These are phyloP conservation scores for Lycium ferocissimum DNA, from an alignment of 257 asterid species.

Conservation along the genomic window DNA sequence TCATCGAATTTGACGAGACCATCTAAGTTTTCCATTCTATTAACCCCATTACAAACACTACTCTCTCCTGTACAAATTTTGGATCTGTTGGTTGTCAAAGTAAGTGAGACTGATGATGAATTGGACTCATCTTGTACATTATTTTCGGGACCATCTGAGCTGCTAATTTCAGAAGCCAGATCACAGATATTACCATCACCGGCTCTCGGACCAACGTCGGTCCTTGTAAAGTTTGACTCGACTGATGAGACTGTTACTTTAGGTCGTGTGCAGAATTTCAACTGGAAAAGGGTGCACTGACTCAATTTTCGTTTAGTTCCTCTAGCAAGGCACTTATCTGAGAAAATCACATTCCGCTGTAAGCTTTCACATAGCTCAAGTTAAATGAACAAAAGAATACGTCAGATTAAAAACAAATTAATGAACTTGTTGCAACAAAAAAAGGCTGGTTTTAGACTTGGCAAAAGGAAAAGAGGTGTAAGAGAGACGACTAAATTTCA, in stretches of 20 bases:
- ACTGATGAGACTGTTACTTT: constrained; percentile 44
- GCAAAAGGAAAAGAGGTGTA: not conserved
- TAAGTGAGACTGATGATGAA: constrained; percentile 27
- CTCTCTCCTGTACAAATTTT: constrained; percentile 3
- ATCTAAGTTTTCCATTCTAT: constrained; percentile 34
- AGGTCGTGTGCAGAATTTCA: constrained; percentile 66
- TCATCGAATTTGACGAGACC: constrained; percentile 38
- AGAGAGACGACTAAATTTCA: not conserved
- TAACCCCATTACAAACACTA: constrained; percentile 31
- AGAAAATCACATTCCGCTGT: constrained; percentile 36
- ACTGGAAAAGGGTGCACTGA: constrained; percentile 80
- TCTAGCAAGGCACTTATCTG: constrained; percentile 80
- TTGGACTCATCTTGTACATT: constrained; percentile 23
- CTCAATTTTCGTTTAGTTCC: constrained; percentile 80
- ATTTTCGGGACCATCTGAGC: constrained; percentile 41
- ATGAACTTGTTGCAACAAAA: not conserved
- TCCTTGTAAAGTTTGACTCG: constrained; percentile 37
- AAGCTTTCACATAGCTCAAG: not conserved
- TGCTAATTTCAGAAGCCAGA: constrained; percentile 32
- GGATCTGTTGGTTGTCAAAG: constrained; percentile 26
- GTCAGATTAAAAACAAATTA: not conserved
- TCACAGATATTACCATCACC: constrained; percentile 30
- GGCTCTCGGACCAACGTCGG: constrained; percentile 31
- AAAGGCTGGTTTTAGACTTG: not conserved
- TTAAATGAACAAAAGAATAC: not conserved